These are phyloP conservation scores for Populus nigra DNA, from an alignment of 345 rosid genomes.

Conservation along the genomic window DNA sequence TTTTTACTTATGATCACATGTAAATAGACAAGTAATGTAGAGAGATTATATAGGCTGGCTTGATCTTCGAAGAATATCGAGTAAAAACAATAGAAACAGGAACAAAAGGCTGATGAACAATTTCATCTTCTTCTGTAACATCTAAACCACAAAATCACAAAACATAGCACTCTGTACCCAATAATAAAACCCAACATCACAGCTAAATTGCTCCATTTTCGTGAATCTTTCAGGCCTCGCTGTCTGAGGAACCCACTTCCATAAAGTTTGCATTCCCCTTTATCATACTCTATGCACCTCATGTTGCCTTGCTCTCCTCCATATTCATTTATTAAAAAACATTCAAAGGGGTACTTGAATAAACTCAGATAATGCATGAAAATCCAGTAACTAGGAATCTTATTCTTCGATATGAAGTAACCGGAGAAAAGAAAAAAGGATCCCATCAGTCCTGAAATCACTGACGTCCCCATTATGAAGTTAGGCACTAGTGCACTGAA, in stretches of 20 bases:
- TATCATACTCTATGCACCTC: slow-evolving; percentile 38
- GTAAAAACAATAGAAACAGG: background rate
- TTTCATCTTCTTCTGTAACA: slow-evolving; percentile 49
- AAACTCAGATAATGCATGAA: slow-evolving; percentile 84
- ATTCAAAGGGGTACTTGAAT: slow-evolving; percentile 84
- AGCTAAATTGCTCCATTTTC: slow-evolving; percentile 74
- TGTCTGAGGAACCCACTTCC: slow-evolving; percentile 54
- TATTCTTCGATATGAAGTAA: slow-evolving; percentile 64
- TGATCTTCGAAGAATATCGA: background rate
- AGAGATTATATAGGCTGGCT: background rate
- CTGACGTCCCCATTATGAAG: slow-evolving; percentile 91
- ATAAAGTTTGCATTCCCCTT: slow-evolving; percentile 37
- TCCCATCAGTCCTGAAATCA: slow-evolving; percentile 83
- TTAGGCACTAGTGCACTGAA: slow-evolving; percentile 92
- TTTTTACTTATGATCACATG: background rate
- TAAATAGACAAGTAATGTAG: background rate
- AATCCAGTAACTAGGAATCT: slow-evolving; percentile 73
- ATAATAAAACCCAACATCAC: slow-evolving; percentile 70
- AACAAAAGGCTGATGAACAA: background rate
- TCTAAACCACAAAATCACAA: slow-evolving; percentile 68
- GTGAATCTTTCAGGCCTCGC: slow-evolving; percentile 54
- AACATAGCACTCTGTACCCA: slow-evolving; percentile 72
- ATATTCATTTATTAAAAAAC: slow-evolving; percentile 70
- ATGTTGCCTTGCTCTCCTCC: slow-evolving; percentile 49
- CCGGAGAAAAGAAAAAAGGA: slow-evolving; percentile 93